Evolutionary conservation across 257 asterid genomes (phyloP).

Genomic region (Orobanche coerulescens): DNA sequence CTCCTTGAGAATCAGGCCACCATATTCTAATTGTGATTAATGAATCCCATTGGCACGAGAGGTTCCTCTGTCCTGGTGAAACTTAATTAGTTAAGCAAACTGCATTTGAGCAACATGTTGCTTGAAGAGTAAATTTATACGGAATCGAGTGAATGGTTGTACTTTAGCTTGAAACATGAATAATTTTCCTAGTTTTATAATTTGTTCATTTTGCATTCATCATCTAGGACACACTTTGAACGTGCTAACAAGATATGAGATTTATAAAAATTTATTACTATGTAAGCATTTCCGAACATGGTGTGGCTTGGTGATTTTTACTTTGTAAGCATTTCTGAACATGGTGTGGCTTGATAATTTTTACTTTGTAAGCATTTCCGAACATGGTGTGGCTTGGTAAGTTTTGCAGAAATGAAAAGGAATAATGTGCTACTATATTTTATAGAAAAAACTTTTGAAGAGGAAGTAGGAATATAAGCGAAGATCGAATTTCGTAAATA

Average conservation of each 20-base stretch:
- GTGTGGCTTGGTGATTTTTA: too few relatives aligned
- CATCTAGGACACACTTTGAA: neutral
- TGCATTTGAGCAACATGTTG: neutral
- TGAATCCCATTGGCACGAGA: neutral
- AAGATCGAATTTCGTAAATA: too few relatives aligned
- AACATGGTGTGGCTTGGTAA: neutral
- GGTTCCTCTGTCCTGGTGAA: neutral
- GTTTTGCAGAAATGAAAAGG: neutral
- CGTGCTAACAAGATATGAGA: neutral
- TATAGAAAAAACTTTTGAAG: neutral
- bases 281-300: too few relatives aligned
- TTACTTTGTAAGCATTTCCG: neutral
- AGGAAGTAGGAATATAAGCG: neutral
- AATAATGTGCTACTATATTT: neutral
- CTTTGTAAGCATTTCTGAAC: too few relatives aligned
- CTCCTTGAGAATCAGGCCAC: conserved; percentile 11
- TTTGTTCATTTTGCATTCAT: neutral
- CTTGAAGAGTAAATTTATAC: neutral
- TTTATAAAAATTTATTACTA: neutral
- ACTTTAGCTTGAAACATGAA: neutral
- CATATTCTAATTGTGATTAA: neutral
- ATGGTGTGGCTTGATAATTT: too few relatives aligned
- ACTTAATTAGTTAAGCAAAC: conserved; percentile 12
- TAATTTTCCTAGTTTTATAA: neutral
- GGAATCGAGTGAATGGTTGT: neutral